Base-by-base conservation (phyloP, 805 yeast species). In the Ogataea philodendri region DNA sequence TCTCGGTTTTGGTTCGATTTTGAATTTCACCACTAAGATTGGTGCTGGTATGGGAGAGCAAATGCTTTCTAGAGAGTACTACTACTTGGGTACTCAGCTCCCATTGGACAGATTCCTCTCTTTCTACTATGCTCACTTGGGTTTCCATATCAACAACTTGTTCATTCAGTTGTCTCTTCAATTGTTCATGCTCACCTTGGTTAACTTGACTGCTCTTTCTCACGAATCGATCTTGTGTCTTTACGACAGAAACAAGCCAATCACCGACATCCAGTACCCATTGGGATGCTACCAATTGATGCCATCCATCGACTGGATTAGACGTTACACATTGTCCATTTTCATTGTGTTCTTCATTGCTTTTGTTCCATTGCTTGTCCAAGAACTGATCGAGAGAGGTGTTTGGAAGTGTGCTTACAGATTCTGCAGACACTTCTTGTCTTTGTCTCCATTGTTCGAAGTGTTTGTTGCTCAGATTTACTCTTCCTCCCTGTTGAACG, bases 41-140 rank as follows among this genome's bases (percentile, higher is more conserved):
- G 94, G 94, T 63, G 89, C 93, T 49, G 94, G 94, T 65, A 84
- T 84, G 94, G 93, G 93, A 61, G 94, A 84, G 63, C 94, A 84
- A 61, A 81, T 84, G 80, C 66, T 84, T 42, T 82, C 89, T 17
- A 73, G 94, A 65, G 94, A 84, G 60, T 84, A 84, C 59, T 84
- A 79, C 63, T 82, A 83, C 61, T 62, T 84, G 60, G 87, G 90
- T 54, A 80, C 90, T 23, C 88, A 80, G 55, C 66, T 84, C 45
- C 93, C 90, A 27, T 63, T 84, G 52, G 90, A 84, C 59, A 74
- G 90, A 63, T 81, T 84, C 70, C 70, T 84, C 46, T 80, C 90
- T 7, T 84, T 84, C 69, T 84, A 81, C 67, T 84, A 81, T 62
- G 94, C 90, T 11, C 94, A 84, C 61, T 80, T 87, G 43, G 94